A percentile compares a stretch with the other conserved stretches of the same genome.
Evolutionary conservation across 345 rosid species (phyloP).

Genomic region (Streptanthus diversifolius): DNA sequence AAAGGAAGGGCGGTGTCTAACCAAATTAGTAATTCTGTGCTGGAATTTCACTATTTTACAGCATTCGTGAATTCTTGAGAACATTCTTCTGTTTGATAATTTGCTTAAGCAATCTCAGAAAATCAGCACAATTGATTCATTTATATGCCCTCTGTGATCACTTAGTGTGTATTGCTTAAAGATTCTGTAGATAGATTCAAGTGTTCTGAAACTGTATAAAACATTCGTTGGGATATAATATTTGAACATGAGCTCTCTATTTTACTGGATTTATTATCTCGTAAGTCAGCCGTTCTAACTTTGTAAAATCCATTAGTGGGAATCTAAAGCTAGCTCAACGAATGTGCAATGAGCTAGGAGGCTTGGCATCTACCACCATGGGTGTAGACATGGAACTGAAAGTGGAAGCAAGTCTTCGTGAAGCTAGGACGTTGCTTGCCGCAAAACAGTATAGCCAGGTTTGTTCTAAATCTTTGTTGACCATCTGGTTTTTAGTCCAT

Average conservation of each 20-base stretch:
- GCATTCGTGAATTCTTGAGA: background rate
- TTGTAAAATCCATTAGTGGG: conserved; percentile 49
- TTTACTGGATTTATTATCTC: background rate
- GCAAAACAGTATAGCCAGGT: conserved; percentile 94
- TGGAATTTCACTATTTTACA: background rate
- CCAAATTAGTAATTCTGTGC: background rate
- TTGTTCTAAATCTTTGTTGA: conserved; percentile 16
- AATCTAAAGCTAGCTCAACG: conserved; percentile 80
- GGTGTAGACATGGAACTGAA: conserved; percentile 93
- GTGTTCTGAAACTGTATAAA: background rate
- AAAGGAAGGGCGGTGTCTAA: conserved; percentile 4
- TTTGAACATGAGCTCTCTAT: background rate
- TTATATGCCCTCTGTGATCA: conserved; percentile 2
- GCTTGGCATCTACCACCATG: conserved; percentile 63
- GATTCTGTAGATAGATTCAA: conserved; percentile 1
- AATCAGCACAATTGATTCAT: conserved; percentile 4
- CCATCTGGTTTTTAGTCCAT: background rate
- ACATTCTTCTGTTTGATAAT: background rate
- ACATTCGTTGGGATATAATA: background rate
- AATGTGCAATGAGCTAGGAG: conserved; percentile 82
- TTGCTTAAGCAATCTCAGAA: conserved; percentile 4
- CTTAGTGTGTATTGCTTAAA: conserved; percentile 1
- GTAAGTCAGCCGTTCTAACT: conserved; percentile 14
- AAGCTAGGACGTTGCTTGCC: conserved; percentile 90
- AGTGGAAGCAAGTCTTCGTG: conserved; percentile 85